These are phyloP conservation scores for Fusarium acutatum DNA, from an alignment of 2,329 filamentous ascomycete species.

Conservation along the genomic window DNA sequence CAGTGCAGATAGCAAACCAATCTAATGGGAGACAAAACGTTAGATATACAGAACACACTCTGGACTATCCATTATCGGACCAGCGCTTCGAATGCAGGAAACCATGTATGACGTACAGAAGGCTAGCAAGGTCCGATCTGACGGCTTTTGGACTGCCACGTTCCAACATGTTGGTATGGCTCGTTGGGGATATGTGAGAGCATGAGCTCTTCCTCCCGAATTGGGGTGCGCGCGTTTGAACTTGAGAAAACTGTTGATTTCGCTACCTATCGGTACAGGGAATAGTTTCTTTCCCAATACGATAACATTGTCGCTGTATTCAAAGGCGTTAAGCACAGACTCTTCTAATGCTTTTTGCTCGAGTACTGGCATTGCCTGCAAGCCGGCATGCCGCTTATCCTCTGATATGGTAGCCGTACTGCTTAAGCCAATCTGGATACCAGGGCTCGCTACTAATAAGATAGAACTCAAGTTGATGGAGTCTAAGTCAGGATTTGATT, in stretches of 20 bases:
- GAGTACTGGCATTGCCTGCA: too few species aligned
- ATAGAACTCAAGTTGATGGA: not conserved
- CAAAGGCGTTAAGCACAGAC: not conserved
- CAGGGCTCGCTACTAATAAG: not conserved
- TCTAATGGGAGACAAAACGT: not conserved
- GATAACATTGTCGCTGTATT: not conserved
- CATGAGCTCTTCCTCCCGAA: not conserved
- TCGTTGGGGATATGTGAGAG: not conserved
- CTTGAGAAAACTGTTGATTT: slow-evolving; percentile 10
- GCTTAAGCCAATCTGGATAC: not conserved
- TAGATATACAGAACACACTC: not conserved
- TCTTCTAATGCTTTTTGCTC: not conserved
- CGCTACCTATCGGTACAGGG: slow-evolving; percentile 3
- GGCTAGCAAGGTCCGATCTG: slow-evolving; percentile 1
- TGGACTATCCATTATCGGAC: not conserved
- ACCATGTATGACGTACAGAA: not conserved
- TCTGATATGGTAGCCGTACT: not conserved
- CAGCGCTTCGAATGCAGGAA: not conserved
- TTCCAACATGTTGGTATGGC: not conserved
- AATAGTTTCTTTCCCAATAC: not conserved
- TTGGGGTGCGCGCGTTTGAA: slow-evolving; percentile 2
- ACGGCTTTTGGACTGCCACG: not conserved
- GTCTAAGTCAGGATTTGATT: not conserved
- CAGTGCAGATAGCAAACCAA: not conserved
- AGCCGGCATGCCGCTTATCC: not conserved